These are phyloP conservation scores for Cladosporium cucumerinum DNA, from an alignment of 2,329 filamentous ascomycete genomes.

Conservation along the genomic window DNA sequence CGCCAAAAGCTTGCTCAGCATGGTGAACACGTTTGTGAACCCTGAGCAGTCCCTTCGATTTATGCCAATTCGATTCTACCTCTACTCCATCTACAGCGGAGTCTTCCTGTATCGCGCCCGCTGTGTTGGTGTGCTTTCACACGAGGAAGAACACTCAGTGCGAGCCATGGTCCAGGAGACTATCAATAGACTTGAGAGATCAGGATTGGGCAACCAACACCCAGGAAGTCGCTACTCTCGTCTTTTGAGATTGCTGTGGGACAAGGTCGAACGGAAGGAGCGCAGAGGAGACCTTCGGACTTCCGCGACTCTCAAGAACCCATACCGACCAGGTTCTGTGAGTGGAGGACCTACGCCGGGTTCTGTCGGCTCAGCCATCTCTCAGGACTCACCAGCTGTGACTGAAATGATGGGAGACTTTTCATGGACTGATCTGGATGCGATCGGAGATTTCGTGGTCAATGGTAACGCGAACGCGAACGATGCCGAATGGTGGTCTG, in stretches of 20 bases:
- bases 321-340: slow-evolving; percentile 41
- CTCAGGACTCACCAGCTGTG: slow-evolving; percentile 39
- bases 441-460: slow-evolving; percentile 48
- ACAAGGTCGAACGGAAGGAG: slow-evolving; percentile 42
- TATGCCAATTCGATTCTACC: slow-evolving; percentile 49
- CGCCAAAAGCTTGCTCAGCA: slow-evolving; percentile 49
- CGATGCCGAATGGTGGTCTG: slow-evolving; percentile 37
- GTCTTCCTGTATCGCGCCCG: slow-evolving; percentile 50
- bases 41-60: slow-evolving; percentile 46
- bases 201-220: slow-evolving; percentile 45
- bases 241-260: slow-evolving; percentile 47
- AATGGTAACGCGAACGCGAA: slow-evolving; percentile 33
- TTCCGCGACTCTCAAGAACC: slow-evolving; percentile 31
- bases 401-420: slow-evolving; percentile 49
- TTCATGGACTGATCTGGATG: slow-evolving; percentile 48
- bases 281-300: slow-evolving; percentile 20
- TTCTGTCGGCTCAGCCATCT: slow-evolving; percentile 21
- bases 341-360: slow-evolving; percentile 35
- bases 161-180: slow-evolving; percentile 48
- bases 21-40: slow-evolving; percentile 49
- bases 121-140: slow-evolving; percentile 46
- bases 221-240: slow-evolving; percentile 47
- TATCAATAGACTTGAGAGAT: slow-evolving; percentile 42
- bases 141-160: slow-evolving; percentile 47
- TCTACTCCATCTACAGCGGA: slow-evolving; percentile 49